Evolutionary conservation across 345 rosid species (phyloP).

Genomic region (Excoecaria cochinchinensis): DNA sequence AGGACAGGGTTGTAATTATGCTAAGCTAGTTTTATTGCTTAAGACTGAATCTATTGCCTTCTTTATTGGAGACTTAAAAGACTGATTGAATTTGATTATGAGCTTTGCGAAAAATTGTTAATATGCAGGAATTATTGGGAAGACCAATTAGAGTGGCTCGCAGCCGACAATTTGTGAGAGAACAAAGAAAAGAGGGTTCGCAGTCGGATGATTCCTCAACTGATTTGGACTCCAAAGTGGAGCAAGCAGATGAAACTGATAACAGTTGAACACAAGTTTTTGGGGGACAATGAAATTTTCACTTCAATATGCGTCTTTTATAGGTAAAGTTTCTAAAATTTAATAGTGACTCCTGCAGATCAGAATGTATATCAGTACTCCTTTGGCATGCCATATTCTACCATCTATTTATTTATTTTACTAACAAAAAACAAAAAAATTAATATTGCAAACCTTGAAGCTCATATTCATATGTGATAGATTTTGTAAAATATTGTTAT

Average conservation of each 20-base stretch:
- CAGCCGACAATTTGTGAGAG: conserved; percentile 71
- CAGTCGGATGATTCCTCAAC: conserved; percentile 41
- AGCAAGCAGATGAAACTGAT: conserved; percentile 26
- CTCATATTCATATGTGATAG: no score
- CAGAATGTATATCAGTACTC: background rate
- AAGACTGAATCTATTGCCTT: background rate
- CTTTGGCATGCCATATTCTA: no score
- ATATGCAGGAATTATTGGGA: conserved; percentile 59
- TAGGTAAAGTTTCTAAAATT: conserved; percentile 23
- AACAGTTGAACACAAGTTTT: conserved; percentile 23
- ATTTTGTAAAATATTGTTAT: no score
- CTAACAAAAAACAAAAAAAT: no score
- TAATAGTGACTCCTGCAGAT: background rate
- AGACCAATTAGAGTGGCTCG: conserved; percentile 65
- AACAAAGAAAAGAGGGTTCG: conserved; percentile 40
- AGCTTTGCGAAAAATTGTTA: conserved; percentile 7
- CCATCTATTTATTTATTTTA: no score
- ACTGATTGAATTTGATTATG: background rate
- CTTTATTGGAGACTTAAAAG: background rate
- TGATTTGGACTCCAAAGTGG: conserved; percentile 32
- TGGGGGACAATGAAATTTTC: conserved; percentile 16
- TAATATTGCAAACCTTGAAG: no score
- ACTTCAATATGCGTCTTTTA: conserved; percentile 13
- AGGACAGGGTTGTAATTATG: background rate
- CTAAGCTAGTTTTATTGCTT: conserved; percentile 13